Conservation (phyloP, 2,329 filamentous ascomycete species). For the Trichoderma polysporum region DNA sequence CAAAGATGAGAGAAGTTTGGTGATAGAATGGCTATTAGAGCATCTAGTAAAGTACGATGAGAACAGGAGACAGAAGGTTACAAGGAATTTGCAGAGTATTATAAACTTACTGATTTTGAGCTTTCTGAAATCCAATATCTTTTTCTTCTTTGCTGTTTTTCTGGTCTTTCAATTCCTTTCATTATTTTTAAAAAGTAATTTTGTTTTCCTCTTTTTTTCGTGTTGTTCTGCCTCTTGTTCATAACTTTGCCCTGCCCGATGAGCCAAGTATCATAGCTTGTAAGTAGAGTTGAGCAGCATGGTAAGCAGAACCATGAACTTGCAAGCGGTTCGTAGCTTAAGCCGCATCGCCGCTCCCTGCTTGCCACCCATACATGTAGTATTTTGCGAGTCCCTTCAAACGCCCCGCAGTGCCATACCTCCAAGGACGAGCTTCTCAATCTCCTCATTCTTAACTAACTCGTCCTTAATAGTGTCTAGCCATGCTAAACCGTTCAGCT, state of each 20-base stretch:
- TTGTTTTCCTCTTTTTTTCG: neutral
- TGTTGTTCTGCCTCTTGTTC: neutral
- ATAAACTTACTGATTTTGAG: neutral
- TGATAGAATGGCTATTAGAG: neutral
- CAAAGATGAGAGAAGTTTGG: neutral
- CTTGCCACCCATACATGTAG: neutral
- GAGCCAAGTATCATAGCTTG: neutral
- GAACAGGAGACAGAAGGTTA: neutral
- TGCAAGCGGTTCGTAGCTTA: neutral
- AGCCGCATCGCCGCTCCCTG: neutral
- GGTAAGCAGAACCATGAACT: neutral
- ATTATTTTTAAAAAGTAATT: too few relatives aligned
- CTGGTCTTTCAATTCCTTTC: neutral
- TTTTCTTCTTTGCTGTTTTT: neutral
- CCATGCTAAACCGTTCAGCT: slow-evolving; percentile 64
- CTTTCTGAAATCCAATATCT: neutral
- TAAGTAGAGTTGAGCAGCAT: neutral
- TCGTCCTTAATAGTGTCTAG: slow-evolving; percentile 48
- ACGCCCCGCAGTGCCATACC: slow-evolving; percentile 64
- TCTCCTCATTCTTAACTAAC: slow-evolving; percentile 48
- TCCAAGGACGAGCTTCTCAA: slow-evolving; percentile 70
- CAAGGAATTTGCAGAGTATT: neutral
- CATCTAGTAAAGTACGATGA: neutral
- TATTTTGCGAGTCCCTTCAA: slow-evolving; percentile 16
- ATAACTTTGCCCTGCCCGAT: neutral